phyloP scores from a whole-genome alignment of 805 yeast genomes.

The Hanseniaspora pseudoguilliermondii region DNA sequence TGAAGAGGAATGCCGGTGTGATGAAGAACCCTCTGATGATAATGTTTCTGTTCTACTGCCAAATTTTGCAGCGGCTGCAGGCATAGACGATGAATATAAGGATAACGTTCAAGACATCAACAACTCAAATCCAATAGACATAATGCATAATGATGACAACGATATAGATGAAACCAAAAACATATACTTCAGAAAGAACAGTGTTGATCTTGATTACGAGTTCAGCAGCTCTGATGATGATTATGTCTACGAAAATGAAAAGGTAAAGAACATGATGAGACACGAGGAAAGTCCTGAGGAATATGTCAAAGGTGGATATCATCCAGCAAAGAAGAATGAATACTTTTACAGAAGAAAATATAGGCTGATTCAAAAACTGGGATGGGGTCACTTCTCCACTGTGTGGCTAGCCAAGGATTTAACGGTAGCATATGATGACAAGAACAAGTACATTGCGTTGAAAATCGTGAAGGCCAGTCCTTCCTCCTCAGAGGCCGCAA shows the following conservation, averaged over 20 bases:
- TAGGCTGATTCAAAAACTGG: slow-evolving; percentile 72
- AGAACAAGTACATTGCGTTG: slow-evolving; percentile 72
- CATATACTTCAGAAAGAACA: slow-evolving; percentile 15
- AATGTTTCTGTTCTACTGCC: not conserved
- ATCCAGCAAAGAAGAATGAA: slow-evolving; percentile 86
- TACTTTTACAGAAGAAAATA: slow-evolving; percentile 63
- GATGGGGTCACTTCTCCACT: slow-evolving; percentile 98
- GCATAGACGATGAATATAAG: not conserved
- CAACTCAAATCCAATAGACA: slow-evolving; percentile 1
- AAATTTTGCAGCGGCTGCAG: slow-evolving; percentile 1
- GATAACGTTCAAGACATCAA: not conserved
- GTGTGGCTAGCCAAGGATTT: slow-evolving; percentile 74
- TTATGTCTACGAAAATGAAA: slow-evolving; percentile 24
- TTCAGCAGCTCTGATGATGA: slow-evolving; percentile 15
- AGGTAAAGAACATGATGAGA: slow-evolving; percentile 30
- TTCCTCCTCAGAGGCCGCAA: slow-evolving; percentile 85
- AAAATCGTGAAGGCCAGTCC: slow-evolving; percentile 85
- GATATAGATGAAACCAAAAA: not conserved
- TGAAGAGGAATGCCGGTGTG: not conserved
- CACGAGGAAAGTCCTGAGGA: slow-evolving; percentile 82
- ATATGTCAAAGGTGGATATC: slow-evolving; percentile 88
- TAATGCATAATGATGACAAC: not conserved
- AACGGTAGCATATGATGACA: slow-evolving; percentile 27
- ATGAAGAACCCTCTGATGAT: not conserved
- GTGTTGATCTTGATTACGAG: slow-evolving; percentile 14